Conservation (phyloP, 23 red algal species). For the Chondrus crispus region DNA sequence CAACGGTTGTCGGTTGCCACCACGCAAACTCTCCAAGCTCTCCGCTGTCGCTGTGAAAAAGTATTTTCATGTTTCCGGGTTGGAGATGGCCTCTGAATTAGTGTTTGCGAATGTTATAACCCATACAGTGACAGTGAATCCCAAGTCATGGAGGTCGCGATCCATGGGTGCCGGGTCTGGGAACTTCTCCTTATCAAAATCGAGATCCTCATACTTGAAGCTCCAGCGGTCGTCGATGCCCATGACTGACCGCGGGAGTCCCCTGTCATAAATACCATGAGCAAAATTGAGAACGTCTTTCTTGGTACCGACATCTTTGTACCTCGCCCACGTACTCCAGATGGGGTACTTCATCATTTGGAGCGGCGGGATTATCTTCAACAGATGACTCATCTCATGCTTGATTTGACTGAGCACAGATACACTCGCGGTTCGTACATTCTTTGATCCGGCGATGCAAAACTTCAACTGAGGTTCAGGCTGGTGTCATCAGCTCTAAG, state of each 20-base stretch:
- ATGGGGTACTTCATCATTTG: slow-evolving; percentile 65
- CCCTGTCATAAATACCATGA: slow-evolving; percentile 49
- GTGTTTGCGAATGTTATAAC: slow-evolving; percentile 77
- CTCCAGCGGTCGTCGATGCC: slow-evolving; percentile 94
- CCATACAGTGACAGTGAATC: slow-evolving; percentile 92
- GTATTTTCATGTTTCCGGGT: slow-evolving; percentile 36
- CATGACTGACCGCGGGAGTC: slow-evolving; percentile 71
- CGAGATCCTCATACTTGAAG: slow-evolving; percentile 72
- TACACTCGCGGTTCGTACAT: not conserved
- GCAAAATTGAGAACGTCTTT: slow-evolving; percentile 76
- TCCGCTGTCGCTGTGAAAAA: slow-evolving; percentile 35
- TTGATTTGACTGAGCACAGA: too few relatives aligned
- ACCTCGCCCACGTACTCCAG: slow-evolving; percentile 92
- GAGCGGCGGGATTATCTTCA: too few relatives aligned
- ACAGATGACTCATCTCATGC: too few relatives aligned
- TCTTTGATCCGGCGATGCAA: not conserved
- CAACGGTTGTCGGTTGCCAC: slow-evolving; percentile 82
- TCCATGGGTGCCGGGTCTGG: slow-evolving; percentile 81
- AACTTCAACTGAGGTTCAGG: not conserved
- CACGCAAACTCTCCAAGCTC: slow-evolving; percentile 62
- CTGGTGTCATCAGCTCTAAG: not conserved
- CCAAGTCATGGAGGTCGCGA: slow-evolving; percentile 68
- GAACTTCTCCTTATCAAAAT: slow-evolving; percentile 84
- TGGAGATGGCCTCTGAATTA: slow-evolving; percentile 52
- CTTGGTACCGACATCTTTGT: slow-evolving; percentile 78